Evolutionary conservation across 2,329 filamentous ascomycete genomes (phyloP).

Genomic region (Pseudogymnoascus sp.): DNA sequence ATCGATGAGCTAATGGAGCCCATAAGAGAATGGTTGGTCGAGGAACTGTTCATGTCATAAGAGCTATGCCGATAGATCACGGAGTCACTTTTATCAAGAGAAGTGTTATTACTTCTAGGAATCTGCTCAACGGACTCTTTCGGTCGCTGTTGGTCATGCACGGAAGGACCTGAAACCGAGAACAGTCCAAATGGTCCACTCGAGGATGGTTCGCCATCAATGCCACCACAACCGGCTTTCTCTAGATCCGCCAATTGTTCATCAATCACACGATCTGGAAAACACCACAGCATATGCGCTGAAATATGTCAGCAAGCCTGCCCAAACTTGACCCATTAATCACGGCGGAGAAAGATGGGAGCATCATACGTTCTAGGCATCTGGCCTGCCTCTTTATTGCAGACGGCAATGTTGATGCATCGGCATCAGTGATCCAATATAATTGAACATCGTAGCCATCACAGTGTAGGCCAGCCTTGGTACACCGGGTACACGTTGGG

Average conservation of each 20-base stretch:
- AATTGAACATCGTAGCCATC: slow-evolving; percentile 8
- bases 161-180: neutral
- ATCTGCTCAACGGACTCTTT: neutral
- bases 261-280: neutral
- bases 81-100: neutral
- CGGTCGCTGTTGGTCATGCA: neutral
- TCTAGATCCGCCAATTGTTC: neutral
- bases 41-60: neutral
- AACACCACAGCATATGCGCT: neutral
- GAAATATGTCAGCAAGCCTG: neutral
- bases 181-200: neutral
- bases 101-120: neutral
- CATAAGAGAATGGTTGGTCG: neutral
- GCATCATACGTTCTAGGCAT: neutral
- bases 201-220: neutral
- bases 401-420: neutral
- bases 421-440: neutral
- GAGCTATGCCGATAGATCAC: neutral
- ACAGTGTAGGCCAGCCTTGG: slow-evolving; percentile 11
- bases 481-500: slow-evolving; percentile 9
- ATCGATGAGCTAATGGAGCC: neutral
- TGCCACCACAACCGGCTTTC: neutral
- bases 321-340: neutral
- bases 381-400: neutral
- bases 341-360: neutral